Percentiles rank a stretch among this genome's conserved stretches.
Conservation (phyloP, 78 protist species). For the Dictyostelium intermedium region DNA sequence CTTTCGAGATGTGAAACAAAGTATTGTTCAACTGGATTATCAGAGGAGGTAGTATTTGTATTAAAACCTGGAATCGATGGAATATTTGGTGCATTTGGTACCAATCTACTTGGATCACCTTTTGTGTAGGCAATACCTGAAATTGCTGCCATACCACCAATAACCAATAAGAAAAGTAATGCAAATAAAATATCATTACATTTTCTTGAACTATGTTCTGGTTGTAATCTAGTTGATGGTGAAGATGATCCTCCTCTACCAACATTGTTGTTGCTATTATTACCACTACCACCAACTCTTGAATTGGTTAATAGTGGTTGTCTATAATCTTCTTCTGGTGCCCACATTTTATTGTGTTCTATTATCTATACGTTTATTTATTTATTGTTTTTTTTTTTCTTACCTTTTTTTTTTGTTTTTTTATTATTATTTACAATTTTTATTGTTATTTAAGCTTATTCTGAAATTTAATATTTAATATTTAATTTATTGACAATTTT, state of each 20-base stretch:
- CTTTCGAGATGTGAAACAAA: constrained; percentile 47
- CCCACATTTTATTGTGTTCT: constrained; percentile 46
- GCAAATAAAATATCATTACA: constrained; percentile 72
- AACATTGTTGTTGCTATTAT: not conserved
- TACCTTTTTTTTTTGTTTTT: not conserved
- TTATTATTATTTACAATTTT: not conserved
- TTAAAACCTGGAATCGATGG: not conserved
- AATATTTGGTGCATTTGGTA: constrained; percentile 23
- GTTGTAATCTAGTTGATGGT: not conserved
- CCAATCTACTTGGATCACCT: constrained; percentile 55
- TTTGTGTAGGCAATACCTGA: constrained; percentile 41
- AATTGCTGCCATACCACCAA: constrained; percentile 45
- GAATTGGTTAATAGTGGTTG: constrained; percentile 49
- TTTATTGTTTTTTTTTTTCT: not conserved
- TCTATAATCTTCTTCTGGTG: constrained; percentile 65
- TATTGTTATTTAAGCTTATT: not conserved
- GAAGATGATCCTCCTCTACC: not conserved
- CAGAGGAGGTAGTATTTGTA: not conserved
- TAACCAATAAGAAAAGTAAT: constrained; percentile 8
- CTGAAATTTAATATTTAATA: not conserved
- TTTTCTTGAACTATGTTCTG: constrained; percentile 11
- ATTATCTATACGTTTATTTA: not conserved
- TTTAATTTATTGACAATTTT: not conserved
- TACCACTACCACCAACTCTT: not conserved
- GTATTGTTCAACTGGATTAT: constrained; percentile 7